phyloP scores from a whole-genome alignment of 176 grass and related monocot genomes.

The Hordeum marinum region DNA sequence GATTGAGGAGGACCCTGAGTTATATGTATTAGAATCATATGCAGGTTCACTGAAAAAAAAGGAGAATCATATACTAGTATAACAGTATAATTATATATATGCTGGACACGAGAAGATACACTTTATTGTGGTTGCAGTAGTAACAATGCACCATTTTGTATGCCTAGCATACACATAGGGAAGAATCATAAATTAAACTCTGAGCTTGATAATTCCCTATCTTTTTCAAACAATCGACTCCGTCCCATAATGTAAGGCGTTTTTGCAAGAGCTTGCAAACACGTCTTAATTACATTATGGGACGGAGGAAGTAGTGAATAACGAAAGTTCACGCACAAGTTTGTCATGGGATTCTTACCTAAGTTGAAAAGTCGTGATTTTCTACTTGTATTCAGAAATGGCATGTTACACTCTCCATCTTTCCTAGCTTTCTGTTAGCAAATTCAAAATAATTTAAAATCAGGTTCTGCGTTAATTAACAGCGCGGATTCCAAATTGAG shows the following conservation, averaged over 20 bases:
- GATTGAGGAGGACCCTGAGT: neutral
- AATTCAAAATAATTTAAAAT: neutral
- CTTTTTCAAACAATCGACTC: neutral
- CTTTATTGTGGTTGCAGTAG: no score
- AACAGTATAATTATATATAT: neutral
- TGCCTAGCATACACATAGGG: no score
- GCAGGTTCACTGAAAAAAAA: neutral
- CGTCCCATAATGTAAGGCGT: no score
- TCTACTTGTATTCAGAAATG: neutral
- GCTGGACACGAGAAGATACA: no score
- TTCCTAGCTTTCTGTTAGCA: neutral
- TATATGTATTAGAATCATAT: neutral
- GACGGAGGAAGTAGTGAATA: no score
- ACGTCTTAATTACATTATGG: no score
- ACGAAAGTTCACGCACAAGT: neutral
- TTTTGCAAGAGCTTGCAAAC: no score
- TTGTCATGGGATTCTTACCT: neutral
- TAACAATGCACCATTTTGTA: no score
- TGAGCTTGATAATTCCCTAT: neutral
- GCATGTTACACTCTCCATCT: neutral
- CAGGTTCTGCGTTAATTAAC: neutral
- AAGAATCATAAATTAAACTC: neutral
- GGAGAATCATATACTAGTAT: neutral
- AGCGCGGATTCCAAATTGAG: neutral
- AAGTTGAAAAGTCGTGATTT: neutral